A percentile compares a stretch with the other conserved stretches of the same genome.
Conservation (phyloP, 1,284 basidiomycete species). For the Apiotrichum akiyoshidainum region DNA sequence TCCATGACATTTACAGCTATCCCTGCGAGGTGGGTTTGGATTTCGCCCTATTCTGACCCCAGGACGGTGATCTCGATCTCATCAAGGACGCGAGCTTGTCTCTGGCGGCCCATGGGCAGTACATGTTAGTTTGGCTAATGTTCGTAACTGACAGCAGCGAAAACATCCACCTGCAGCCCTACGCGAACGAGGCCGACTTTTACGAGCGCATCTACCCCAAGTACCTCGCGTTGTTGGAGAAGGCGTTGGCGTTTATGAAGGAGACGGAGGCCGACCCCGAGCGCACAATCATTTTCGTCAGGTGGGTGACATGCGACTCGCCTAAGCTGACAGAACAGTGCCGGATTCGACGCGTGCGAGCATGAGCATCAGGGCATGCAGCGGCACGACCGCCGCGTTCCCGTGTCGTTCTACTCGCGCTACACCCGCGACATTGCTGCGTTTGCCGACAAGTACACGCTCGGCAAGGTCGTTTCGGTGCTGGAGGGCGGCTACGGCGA, state of each 20-base stretch:
- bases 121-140: conserved; percentile 55
- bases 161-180: conserved; percentile 82
- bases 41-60: no score
- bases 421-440: conserved; percentile 71
- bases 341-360: conserved; percentile 88
- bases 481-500: conserved; percentile 96
- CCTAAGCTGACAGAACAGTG: conserved; percentile 25
- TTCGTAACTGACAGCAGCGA: conserved; percentile 53
- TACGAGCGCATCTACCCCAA: conserved; percentile 69
- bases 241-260: conserved; percentile 69
- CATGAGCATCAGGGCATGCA: conserved; percentile 92
- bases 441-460: conserved; percentile 66
- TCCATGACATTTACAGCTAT: conserved; percentile 84
- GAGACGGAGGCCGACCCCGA: conserved; percentile 63
- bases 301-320: conserved; percentile 53
- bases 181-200: conserved; percentile 71
- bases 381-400: conserved; percentile 84
- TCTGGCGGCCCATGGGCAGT: conserved; percentile 80
- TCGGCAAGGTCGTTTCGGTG: conserved; percentile 75
- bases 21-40: conserved; percentile 78
- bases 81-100: conserved; percentile 81
- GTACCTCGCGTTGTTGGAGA: conserved; percentile 68
- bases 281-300: conserved; percentile 80
- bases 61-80: conserved; percentile 75
- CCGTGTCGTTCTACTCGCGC: conserved; percentile 75